Conservation (phyloP, 1,284 basidiomycete genomes). For the Ganoderma lingzhi region DNA sequence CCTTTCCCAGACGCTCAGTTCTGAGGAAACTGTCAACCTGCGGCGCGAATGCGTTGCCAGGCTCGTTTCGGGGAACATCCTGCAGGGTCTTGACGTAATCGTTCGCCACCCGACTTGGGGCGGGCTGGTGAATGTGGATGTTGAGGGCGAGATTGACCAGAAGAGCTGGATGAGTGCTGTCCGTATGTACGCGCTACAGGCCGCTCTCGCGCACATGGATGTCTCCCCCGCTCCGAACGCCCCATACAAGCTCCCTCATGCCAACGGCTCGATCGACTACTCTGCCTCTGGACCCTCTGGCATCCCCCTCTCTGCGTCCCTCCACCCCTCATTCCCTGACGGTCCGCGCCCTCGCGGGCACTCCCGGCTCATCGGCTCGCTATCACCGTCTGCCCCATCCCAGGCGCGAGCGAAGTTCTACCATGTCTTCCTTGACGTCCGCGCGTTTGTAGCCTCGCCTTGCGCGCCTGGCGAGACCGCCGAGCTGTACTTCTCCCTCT, state of each 20-base stretch:
- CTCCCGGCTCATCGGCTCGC: slow-evolving; percentile 57
- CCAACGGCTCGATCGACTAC: slow-evolving; percentile 46
- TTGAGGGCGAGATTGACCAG: slow-evolving; percentile 77
- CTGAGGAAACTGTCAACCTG: slow-evolving; percentile 87
- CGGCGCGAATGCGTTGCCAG: slow-evolving; percentile 88
- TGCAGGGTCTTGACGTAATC: slow-evolving; percentile 94
- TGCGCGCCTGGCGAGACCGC: slow-evolving; percentile 91
- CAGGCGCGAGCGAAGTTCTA: slow-evolving; percentile 77
- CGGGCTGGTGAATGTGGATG: slow-evolving; percentile 85
- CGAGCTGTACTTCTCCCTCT: slow-evolving; percentile 95
- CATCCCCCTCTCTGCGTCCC: slow-evolving; percentile 60
- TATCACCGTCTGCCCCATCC: slow-evolving; percentile 41
- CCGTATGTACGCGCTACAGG: slow-evolving; percentile 90
- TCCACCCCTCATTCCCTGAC: slow-evolving; percentile 73
- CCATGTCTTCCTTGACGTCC: slow-evolving; percentile 89
- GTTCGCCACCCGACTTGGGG: slow-evolving; percentile 95
- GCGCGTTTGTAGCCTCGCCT: slow-evolving; percentile 90
- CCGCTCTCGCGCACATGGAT: slow-evolving; percentile 83
- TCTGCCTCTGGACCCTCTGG: slow-evolving; percentile 46
- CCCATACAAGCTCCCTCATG: slow-evolving; percentile 37
- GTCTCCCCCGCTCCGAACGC: slow-evolving; percentile 46
- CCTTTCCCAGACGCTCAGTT: slow-evolving; percentile 87
- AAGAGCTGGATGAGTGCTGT: slow-evolving; percentile 87
- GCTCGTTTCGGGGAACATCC: slow-evolving; percentile 90
- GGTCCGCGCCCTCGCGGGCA: slow-evolving; percentile 52